Percentiles rank a stretch among this genome's conserved stretches.
These are phyloP conservation scores for Ogataea paraovalis DNA, from an alignment of 805 yeast genomes.

Conservation along the genomic window DNA sequence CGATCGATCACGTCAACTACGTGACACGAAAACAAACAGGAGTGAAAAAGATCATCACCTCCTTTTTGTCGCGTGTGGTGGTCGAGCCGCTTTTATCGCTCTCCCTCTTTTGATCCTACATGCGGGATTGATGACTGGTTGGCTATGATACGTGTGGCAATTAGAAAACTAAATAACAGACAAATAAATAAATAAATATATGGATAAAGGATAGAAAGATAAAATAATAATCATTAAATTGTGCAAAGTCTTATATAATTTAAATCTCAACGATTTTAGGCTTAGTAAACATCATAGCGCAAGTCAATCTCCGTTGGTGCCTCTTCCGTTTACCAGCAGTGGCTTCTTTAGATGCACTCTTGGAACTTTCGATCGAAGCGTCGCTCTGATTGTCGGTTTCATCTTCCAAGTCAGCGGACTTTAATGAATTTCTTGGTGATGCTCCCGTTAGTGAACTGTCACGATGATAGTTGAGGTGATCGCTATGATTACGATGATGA, in stretches of 20 bases:
- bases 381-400: neutral
- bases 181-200: neutral
- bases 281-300: conserved; percentile 42
- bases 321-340: neutral
- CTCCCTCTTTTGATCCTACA: no score
- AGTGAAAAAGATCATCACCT: no score
- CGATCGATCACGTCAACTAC: no score
- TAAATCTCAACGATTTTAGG: conserved; percentile 33
- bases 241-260: neutral
- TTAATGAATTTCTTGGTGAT: neutral
- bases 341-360: neutral
- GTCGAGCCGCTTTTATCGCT: no score
- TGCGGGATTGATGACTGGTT: no score
- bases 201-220: neutral
- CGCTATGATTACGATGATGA: conserved; percentile 2
- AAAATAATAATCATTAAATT: neutral
- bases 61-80: no score
- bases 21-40: no score
- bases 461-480: conserved; percentile 2
- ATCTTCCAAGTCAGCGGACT: neutral
- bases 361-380: neutral
- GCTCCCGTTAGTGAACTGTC: neutral
- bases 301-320: conserved; percentile 42
- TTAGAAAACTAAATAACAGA: no score
- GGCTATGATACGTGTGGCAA: no score